Conservation (phyloP, 1,284 basidiomycete species). For the Prillingera fragicola region DNA sequence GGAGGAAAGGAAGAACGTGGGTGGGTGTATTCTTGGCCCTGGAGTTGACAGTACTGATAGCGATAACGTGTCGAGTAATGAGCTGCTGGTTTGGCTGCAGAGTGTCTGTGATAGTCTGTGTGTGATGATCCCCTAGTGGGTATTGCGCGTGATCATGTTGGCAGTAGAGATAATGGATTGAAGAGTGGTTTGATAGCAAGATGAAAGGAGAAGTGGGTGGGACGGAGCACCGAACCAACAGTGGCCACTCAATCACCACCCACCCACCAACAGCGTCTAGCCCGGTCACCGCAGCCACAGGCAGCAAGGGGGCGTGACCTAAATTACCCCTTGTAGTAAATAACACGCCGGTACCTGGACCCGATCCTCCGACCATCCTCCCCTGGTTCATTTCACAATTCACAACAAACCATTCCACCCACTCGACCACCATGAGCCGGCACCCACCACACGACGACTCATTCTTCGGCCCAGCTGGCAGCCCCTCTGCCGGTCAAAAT, state of each 20-base stretch:
- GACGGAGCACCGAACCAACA: not conserved
- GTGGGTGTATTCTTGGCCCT: not conserved
- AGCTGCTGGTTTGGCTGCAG: not conserved
- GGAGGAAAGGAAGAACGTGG: not conserved
- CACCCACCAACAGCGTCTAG: no score
- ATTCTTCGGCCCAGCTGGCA: slow-evolving; percentile 13
- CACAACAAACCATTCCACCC: no score
- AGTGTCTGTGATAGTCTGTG: not conserved
- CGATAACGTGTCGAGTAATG: not conserved
- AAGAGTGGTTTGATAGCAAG: not conserved
- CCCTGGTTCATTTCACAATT: no score
- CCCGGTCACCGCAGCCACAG: no score
- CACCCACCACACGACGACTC: slow-evolving; percentile 19
- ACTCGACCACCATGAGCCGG: not conserved
- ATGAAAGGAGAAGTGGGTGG: no score
- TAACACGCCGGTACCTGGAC: no score
- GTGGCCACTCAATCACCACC: no score
- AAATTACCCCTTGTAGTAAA: no score
- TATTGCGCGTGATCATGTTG: slow-evolving; percentile 12
- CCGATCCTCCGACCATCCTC: no score
- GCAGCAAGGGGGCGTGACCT: no score
- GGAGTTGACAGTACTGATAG: not conserved
- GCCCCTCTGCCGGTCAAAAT: no score
- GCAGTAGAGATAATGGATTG: not conserved
- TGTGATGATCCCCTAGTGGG: slow-evolving; percentile 9